Percentiles rank a stretch among this genome's conserved stretches.
phyloP scores from a whole-genome alignment of 1,284 basidiomycete genomes.

The Sporisorium graminicola region DNA sequence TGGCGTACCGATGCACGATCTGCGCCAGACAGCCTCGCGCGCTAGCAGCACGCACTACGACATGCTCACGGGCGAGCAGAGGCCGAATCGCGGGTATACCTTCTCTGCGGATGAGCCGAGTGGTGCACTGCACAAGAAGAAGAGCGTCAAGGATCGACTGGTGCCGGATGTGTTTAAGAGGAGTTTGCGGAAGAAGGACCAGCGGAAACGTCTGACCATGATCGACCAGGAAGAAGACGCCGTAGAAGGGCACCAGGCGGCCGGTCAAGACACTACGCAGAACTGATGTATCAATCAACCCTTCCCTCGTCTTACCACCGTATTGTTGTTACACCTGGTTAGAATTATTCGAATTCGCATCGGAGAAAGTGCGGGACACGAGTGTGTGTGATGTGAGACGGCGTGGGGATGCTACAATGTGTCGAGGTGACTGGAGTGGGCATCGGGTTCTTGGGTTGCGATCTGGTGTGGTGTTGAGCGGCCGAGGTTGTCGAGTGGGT shows the following conservation, averaged over 20 bases:
- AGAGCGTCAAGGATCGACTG: conserved; percentile 45
- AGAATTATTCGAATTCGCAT: background rate
- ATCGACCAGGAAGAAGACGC: conserved; percentile 51
- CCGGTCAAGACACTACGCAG: background rate
- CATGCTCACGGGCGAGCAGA: conserved; percentile 68
- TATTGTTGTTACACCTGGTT: background rate
- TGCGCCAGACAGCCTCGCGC: conserved; percentile 58
- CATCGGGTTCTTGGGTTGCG: no score
- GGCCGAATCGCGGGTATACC: conserved; percentile 65
- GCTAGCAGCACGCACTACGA: conserved; percentile 69
- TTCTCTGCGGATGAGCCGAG: conserved; percentile 66
- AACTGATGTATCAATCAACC: background rate
- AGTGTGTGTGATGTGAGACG: no score
- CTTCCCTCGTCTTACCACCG: background rate
- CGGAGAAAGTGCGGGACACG: no score
- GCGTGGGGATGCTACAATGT: no score
- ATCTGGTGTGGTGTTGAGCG: no score
- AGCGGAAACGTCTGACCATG: conserved; percentile 40
- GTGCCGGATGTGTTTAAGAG: conserved; percentile 39
- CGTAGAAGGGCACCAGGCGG: conserved; percentile 14
- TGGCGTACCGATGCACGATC: conserved; percentile 54
- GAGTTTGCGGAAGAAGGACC: conserved; percentile 38
- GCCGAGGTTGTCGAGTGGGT: no score
- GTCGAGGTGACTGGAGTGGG: no score
- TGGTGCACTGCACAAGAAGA: conserved; percentile 25